Conservation (phyloP, 2,329 filamentous ascomycete species). For the Aspergillus transmontanensis region DNA sequence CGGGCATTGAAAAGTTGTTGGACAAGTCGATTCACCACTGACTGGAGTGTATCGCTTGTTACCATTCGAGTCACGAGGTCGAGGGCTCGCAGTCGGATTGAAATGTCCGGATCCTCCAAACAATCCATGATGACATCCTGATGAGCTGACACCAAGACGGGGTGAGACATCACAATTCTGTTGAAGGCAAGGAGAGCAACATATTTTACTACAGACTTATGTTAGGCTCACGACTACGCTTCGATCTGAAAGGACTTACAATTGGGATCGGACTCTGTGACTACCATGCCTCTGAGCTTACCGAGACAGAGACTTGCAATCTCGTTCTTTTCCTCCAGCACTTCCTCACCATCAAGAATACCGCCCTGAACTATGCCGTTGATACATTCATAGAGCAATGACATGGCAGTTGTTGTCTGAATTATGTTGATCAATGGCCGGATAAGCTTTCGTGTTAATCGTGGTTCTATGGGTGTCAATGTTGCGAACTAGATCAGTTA, state of each 20-base stretch:
- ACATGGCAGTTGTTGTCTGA: slow-evolving; percentile 94
- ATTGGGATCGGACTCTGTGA: slow-evolving; percentile 91
- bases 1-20: slow-evolving; percentile 74
- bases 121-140: slow-evolving; percentile 96
- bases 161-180: slow-evolving; percentile 87
- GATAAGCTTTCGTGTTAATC: slow-evolving; percentile 85
- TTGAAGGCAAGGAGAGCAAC: slow-evolving; percentile 94
- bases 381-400: slow-evolving; percentile 96
- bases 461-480: slow-evolving; percentile 86
- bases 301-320: slow-evolving; percentile 89
- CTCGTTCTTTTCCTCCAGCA: slow-evolving; percentile 80
- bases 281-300: slow-evolving; percentile 91
- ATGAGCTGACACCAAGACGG: slow-evolving; percentile 84
- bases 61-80: slow-evolving; percentile 95
- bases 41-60: slow-evolving; percentile 78
- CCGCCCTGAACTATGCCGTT: slow-evolving; percentile 97
- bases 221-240: background rate
- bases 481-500: slow-evolving; percentile 75
- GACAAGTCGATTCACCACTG: slow-evolving; percentile 83
- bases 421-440: slow-evolving; percentile 92
- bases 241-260: slow-evolving; percentile 56
- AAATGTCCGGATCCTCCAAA: slow-evolving; percentile 93
- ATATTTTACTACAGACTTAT: slow-evolving; percentile 74
- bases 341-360: slow-evolving; percentile 81
- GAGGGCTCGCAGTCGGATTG: slow-evolving; percentile 88